Evolutionary conservation across 495 filamentous ascomycete genomes (phyloP).

Genomic region (Lepraria neglecta): DNA sequence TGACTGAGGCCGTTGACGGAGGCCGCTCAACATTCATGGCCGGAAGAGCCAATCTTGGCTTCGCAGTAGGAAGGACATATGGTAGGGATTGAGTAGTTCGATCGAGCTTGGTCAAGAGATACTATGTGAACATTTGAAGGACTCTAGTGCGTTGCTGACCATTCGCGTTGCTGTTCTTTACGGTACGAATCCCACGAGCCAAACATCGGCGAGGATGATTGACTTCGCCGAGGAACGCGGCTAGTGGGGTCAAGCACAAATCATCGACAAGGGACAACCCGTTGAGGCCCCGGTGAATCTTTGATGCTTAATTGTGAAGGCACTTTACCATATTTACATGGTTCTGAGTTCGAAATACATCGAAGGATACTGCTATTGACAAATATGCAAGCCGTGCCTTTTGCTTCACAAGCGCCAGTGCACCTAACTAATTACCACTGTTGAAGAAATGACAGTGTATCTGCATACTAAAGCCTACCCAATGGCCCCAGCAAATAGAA

Average conservation of each 20-base stretch:
- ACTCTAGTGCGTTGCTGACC: background rate
- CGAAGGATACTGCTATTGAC: background rate
- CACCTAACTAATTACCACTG: no score
- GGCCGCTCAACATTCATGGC: conserved; percentile 21
- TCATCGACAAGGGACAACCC: no score
- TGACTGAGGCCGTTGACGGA: conserved; percentile 14
- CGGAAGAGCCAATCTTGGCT: conserved; percentile 13
- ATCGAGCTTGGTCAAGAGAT: background rate
- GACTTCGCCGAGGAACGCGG: conserved; percentile 5
- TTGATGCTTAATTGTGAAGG: no score
- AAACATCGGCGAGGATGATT: no score
- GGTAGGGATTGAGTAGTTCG: background rate
- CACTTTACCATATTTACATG: no score
- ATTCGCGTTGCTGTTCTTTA: background rate
- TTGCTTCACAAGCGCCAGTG: no score
- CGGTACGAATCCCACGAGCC: background rate
- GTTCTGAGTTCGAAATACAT: background rate
- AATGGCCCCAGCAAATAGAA: background rate
- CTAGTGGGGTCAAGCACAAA: conserved; percentile 1
- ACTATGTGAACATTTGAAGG: background rate
- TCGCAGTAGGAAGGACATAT: conserved; percentile 15
- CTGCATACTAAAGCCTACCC: background rate
- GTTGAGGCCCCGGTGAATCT: no score
- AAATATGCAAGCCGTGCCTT: no score
- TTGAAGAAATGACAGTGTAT: no score